Evolutionary conservation across 306 rosid genomes (phyloP).

Genomic region (Dryas drummondii): DNA sequence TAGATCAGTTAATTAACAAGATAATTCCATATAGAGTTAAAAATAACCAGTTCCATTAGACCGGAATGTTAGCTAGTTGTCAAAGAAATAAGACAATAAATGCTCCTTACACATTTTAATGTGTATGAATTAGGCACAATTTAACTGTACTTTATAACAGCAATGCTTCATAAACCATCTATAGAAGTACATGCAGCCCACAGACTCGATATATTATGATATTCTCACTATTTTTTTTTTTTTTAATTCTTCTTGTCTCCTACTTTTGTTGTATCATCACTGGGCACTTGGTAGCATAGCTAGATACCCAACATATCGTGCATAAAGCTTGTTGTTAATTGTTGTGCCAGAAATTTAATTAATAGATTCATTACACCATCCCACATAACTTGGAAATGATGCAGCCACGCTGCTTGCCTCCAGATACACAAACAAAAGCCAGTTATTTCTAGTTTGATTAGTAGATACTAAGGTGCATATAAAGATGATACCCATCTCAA

Average conservation of each 20-base stretch:
- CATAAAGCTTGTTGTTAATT: constrained; percentile 13
- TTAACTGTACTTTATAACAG: too few species aligned
- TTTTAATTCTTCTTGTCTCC: constrained; percentile 29
- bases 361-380: constrained; percentile 32
- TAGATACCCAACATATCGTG: constrained; percentile 34
- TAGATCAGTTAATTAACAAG: too few species aligned
- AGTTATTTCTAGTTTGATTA: constrained; percentile 12
- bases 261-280: constrained; percentile 5
- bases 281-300: constrained; percentile 22
- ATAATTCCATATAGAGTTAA: too few species aligned
- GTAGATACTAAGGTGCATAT: constrained; percentile 11
- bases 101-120: too few species aligned
- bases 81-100: too few species aligned
- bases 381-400: constrained; percentile 59
- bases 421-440: constrained; percentile 50
- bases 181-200: neutral
- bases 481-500: constrained; percentile 1
- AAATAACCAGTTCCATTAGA: too few species aligned
- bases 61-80: too few species aligned
- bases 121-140: too few species aligned
- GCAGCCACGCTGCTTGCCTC: constrained; percentile 56
- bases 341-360: constrained; percentile 19
- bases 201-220: neutral
- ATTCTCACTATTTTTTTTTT: neutral
- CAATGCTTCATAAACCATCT: neutral